Conservation (phyloP, 2,329 filamentous ascomycete species). For the Gliomastix tumulicola region DNA sequence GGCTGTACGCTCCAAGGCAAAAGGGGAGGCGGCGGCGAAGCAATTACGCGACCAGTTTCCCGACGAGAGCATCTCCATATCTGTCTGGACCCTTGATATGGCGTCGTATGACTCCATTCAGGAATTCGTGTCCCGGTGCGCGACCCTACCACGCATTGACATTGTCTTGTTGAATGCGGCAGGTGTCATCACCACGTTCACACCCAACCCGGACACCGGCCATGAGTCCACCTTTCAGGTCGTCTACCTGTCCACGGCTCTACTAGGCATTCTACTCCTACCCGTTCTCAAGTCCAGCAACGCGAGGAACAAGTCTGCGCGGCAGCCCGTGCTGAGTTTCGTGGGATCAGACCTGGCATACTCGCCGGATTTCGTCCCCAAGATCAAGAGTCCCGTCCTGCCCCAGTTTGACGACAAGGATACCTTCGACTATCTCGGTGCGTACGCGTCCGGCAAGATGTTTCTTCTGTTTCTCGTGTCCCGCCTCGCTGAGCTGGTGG, state of each 20-base stretch:
- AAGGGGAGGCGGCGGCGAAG: constrained; percentile 5
- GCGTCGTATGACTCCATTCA: constrained; percentile 25
- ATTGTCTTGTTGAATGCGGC: too few species aligned
- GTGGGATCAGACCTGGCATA: constrained; percentile 18
- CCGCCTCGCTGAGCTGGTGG: constrained; percentile 25
- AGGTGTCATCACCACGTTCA: too few species aligned
- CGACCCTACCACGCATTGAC: too few species aligned
- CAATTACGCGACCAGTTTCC: not conserved
- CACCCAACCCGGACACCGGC: constrained; percentile 9
- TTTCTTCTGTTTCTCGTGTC: constrained; percentile 24
- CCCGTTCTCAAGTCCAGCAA: constrained; percentile 9
- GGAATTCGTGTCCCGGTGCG: constrained; percentile 21
- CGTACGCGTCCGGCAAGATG: constrained; percentile 21
- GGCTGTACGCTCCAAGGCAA: constrained; percentile 32
- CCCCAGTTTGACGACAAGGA: constrained; percentile 15
- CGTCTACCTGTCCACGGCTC: constrained; percentile 20
- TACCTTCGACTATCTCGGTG: constrained; percentile 12
- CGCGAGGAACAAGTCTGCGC: not conserved
- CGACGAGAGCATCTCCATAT: constrained; percentile 9
- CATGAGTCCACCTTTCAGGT: constrained; percentile 23
- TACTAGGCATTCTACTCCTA: constrained; percentile 18
- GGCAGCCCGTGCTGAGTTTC: constrained; percentile 14
- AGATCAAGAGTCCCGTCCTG: constrained; percentile 15
- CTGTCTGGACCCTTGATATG: constrained; percentile 23
- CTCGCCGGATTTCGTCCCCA: constrained; percentile 14